phyloP scores from a whole-genome alignment of 2,329 filamentous ascomycete genomes.

The Coleophoma crateriformis region DNA sequence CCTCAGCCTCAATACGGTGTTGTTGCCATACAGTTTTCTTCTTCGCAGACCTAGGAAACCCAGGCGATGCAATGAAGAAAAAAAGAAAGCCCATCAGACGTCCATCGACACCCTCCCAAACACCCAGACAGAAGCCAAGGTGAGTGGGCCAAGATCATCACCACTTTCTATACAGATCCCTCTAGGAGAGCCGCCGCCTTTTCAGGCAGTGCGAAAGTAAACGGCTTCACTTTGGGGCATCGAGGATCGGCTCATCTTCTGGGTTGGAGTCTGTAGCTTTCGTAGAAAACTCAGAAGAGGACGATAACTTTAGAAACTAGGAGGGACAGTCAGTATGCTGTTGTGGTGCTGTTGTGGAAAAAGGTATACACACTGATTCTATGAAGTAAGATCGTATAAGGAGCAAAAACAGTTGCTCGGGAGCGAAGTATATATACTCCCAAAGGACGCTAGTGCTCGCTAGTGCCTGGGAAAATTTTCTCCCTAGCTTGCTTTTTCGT shows the following conservation, averaged over 20 bases:
- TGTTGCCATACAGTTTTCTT: background rate
- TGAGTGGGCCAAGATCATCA: constrained; percentile 85
- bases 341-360: too few species aligned
- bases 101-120: constrained; percentile 76
- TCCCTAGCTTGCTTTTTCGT: too few species aligned
- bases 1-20: too few species aligned
- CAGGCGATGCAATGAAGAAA: constrained; percentile 48
- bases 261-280: constrained; percentile 89
- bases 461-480: too few species aligned
- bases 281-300: constrained; percentile 83
- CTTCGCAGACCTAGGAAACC: constrained; percentile 32
- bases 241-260: constrained; percentile 46
- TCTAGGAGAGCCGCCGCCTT: constrained; percentile 45
- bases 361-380: too few species aligned
- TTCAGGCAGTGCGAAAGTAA: constrained; percentile 52
- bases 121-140: constrained; percentile 68
- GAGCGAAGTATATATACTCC: too few species aligned
- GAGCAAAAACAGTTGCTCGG: too few species aligned
- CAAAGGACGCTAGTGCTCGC: too few species aligned
- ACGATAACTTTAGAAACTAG: constrained; percentile 85
- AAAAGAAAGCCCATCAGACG: constrained; percentile 70
- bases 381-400: too few species aligned
- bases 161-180: constrained; percentile 69
- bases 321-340: too few species aligned
- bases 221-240: constrained; percentile 75